Percentiles rank a stretch among this genome's conserved stretches.
These are phyloP conservation scores for Cutaneotrichosporon sp. DNA, from an alignment of 1,284 basidiomycete species.

Conservation along the genomic window DNA sequence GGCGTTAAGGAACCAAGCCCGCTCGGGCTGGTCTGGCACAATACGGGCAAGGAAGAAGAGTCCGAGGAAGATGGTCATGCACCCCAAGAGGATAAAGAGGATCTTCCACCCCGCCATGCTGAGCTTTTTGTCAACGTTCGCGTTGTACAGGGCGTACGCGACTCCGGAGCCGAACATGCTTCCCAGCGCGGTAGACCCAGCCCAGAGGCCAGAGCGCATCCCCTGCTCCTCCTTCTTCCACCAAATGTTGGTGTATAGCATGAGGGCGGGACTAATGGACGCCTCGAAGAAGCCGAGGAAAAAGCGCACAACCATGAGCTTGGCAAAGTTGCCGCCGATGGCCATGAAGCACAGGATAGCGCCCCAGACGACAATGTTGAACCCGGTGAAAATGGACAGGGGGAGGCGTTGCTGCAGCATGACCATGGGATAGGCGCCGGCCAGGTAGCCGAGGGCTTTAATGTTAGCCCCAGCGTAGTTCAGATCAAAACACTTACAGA, in stretches of 20 bases:
- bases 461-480: neutral
- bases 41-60: slow-evolving; percentile 21
- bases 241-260: slow-evolving; percentile 23
- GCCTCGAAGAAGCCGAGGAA: slow-evolving; percentile 17
- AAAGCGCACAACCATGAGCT: slow-evolving; percentile 22
- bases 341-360: slow-evolving; percentile 18
- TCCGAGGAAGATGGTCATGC: slow-evolving; percentile 19
- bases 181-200: slow-evolving; percentile 19
- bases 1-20: slow-evolving; percentile 27
- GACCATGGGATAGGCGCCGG: slow-evolving; percentile 24
- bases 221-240: slow-evolving; percentile 18
- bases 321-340: slow-evolving; percentile 17
- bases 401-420: slow-evolving; percentile 21
- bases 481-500: slow-evolving; percentile 12
- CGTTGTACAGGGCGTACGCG: slow-evolving; percentile 10
- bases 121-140: neutral
- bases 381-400: slow-evolving; percentile 12
- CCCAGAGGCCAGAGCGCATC: slow-evolving; percentile 17
- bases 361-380: slow-evolving; percentile 20
- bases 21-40: slow-evolving; percentile 28
- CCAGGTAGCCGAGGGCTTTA: slow-evolving; percentile 21
- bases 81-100: slow-evolving; percentile 25
- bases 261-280: slow-evolving; percentile 12
- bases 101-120: slow-evolving; percentile 20
- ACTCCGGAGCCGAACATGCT: slow-evolving; percentile 24